phyloP scores from a whole-genome alignment of 371 early-diverging fungal genomes.

The Syncephalastrum sp. region DNA sequence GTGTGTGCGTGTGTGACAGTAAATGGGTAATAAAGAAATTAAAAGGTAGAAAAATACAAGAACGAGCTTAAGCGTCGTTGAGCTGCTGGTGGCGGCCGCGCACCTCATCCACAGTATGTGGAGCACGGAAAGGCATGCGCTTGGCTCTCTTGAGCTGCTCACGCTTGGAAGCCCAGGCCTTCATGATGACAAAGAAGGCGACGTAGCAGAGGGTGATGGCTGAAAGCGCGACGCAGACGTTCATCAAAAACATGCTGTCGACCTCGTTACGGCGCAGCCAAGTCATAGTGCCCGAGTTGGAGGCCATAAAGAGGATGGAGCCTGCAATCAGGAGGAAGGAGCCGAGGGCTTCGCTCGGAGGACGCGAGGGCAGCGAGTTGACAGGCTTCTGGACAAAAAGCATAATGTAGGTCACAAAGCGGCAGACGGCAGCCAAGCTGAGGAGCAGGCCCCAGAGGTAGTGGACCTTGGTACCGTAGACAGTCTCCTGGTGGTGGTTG shows the following conservation, averaged over 20 bases:
- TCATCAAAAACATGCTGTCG: constrained; percentile 52
- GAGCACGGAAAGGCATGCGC: too few relatives aligned
- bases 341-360: constrained; percentile 43
- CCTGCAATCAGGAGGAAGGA: constrained; percentile 46
- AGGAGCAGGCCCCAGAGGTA: constrained; percentile 60
- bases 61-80: too few relatives aligned
- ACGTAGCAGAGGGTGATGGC: constrained; percentile 42
- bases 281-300: constrained; percentile 43
- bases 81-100: too few relatives aligned
- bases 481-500: constrained; percentile 58
- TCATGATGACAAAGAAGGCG: constrained; percentile 33
- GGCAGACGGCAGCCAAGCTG: constrained; percentile 51
- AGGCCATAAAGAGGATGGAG: constrained; percentile 52
- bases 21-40: too few relatives aligned
- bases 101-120: too few relatives aligned
- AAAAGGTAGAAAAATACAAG: too few relatives aligned
- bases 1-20: too few relatives aligned
- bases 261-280: constrained; percentile 45
- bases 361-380: constrained; percentile 28
- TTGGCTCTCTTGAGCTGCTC: constrained; percentile 30
- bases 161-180: constrained; percentile 46
- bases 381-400: constrained; percentile 33
- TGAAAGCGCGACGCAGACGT: constrained; percentile 43
- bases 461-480: constrained; percentile 56
- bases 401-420: constrained; percentile 45